Percentiles rank a stretch among this genome's conserved stretches.
These are phyloP conservation scores for Cyclostephanos tholiformis DNA, from an alignment of 108 stramenopile species.

Conservation along the genomic window DNA sequence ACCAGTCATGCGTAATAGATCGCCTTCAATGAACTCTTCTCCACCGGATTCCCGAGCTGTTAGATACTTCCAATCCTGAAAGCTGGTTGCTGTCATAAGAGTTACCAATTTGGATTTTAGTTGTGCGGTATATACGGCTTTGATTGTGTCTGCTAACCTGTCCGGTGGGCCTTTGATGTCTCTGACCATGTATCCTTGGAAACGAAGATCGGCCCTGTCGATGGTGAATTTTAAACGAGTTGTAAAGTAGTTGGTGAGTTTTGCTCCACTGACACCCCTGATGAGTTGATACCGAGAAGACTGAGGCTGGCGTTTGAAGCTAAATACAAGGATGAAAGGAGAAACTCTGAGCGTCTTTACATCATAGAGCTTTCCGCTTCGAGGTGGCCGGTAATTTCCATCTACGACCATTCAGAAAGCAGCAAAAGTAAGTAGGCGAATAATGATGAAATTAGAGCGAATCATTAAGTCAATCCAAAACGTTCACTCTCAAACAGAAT, in stretches of 20 bases:
- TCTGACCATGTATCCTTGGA: constrained; percentile 69
- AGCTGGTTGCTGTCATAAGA: constrained; percentile 75
- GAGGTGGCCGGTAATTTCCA: constrained; percentile 66
- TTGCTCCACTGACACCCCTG: constrained; percentile 59
- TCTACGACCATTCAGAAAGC: constrained; percentile 11
- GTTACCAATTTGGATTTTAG: constrained; percentile 83
- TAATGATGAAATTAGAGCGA: background rate
- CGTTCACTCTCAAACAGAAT: background rate
- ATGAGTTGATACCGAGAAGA: constrained; percentile 61
- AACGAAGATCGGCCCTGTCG: constrained; percentile 72
- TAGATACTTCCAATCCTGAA: constrained; percentile 87
- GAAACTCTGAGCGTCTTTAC: constrained; percentile 71
- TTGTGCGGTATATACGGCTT: constrained; percentile 71
- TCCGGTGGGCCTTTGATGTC: constrained; percentile 83
- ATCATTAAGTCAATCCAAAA: background rate
- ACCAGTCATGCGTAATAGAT: constrained; percentile 81
- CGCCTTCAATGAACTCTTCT: constrained; percentile 86
- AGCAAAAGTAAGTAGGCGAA: background rate
- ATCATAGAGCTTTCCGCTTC: constrained; percentile 70
- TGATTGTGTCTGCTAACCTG: constrained; percentile 71
- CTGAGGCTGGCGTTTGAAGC: constrained; percentile 81
- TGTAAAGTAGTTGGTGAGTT: constrained; percentile 81
- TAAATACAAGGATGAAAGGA: constrained; percentile 72
- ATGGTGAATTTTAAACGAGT: constrained; percentile 80
- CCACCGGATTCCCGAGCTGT: constrained; percentile 80